A percentile compares a stretch with the other conserved stretches of the same genome.
phyloP scores from a whole-genome alignment of 2,329 filamentous ascomycete species.

The Trichoderma pleuroti region DNA sequence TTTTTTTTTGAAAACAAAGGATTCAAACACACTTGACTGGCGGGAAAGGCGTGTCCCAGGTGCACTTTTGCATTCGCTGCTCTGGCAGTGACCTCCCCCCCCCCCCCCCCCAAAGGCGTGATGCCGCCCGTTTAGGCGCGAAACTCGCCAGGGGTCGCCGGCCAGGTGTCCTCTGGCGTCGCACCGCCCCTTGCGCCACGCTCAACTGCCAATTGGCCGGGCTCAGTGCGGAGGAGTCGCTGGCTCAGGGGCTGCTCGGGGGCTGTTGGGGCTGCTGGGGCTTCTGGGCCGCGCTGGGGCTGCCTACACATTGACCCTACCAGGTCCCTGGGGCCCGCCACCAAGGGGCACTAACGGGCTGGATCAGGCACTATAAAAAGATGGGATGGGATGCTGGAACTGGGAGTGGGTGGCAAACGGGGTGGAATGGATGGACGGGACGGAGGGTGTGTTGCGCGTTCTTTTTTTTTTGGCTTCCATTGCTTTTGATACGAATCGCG shows the following conservation, averaged over 20 bases:
- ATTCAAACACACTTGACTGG: neutral
- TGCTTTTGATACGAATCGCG: neutral
- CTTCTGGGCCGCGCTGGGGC: neutral
- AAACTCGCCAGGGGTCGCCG: constrained; percentile 3
- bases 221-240: neutral
- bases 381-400: neutral
- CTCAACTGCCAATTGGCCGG: neutral
- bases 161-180: neutral
- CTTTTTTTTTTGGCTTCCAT: neutral
- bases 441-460: neutral
- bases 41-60: neutral
- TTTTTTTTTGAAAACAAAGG: neutral
- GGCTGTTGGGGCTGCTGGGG: neutral
- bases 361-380: neutral
- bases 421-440: neutral
- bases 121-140: constrained; percentile 1
- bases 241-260: constrained; percentile 1
- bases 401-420: constrained; percentile 7
- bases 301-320: neutral
- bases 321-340: neutral
- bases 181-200: constrained; percentile 3
- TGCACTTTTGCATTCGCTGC: neutral
- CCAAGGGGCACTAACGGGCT: neutral
- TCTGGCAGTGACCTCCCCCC: constrained; percentile 1
- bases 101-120: neutral